Percentiles rank a stretch among this genome's conserved stretches.
phyloP scores from a whole-genome alignment of 2,329 filamentous ascomycete genomes.

The Calonectria pseudoreteaudii region DNA sequence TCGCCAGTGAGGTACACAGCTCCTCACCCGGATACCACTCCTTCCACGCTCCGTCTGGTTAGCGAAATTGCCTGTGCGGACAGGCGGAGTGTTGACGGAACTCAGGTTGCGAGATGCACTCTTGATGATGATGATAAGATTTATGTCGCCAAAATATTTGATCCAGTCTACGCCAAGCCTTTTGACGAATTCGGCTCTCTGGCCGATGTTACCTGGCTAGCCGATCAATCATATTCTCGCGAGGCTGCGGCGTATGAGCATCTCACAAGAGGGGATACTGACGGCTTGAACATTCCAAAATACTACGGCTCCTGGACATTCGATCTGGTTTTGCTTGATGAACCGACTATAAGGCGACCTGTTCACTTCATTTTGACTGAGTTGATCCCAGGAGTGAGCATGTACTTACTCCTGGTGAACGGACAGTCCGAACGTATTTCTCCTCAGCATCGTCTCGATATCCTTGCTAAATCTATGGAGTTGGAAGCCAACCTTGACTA shows the following conservation, averaged over 20 bases:
- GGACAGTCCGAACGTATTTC: neutral
- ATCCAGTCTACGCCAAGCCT: neutral
- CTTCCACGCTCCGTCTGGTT: neutral
- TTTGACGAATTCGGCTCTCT: neutral
- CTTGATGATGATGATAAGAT: neutral
- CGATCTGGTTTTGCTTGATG: neutral
- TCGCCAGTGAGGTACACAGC: neutral
- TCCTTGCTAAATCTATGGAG: neutral
- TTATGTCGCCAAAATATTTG: neutral
- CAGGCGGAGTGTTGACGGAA: neutral
- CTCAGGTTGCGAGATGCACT: neutral
- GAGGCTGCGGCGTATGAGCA: neutral
- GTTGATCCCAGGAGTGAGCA: neutral
- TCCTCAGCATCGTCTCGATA: neutral
- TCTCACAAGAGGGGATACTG: neutral
- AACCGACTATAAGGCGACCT: neutral
- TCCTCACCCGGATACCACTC: neutral
- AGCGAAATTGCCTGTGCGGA: neutral
- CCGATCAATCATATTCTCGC: neutral
- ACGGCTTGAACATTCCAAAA: neutral
- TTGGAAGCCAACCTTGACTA: neutral
- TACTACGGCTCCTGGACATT: neutral
- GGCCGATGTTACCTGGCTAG: neutral
- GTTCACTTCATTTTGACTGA: neutral
- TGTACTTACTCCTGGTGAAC: neutral